Conservation (phyloP, 768 basidiomycete genomes). For the Phaeotremella skinneri region DNA sequence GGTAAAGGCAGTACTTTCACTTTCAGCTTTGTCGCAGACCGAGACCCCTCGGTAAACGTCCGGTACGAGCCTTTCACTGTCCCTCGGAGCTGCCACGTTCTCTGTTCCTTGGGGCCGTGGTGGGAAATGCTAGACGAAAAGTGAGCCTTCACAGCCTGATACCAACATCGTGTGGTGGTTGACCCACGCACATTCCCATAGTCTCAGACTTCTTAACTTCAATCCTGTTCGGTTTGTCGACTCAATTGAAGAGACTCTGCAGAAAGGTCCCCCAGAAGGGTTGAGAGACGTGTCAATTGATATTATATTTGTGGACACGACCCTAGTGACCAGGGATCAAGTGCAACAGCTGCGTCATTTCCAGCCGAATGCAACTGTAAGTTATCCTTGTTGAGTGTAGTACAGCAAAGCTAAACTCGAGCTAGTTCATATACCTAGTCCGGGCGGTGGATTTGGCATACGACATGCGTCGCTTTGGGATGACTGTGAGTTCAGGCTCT, state of each 20-base stretch:
- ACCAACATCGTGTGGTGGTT: background rate
- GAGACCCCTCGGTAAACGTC: background rate
- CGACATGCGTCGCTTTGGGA: constrained; percentile 23
- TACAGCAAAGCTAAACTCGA: constrained; percentile 15
- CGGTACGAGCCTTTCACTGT: constrained; percentile 2
- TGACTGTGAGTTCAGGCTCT: constrained; percentile 21
- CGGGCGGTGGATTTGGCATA: constrained; percentile 27
- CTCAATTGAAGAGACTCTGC: constrained; percentile 10
- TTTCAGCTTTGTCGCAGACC: constrained; percentile 33
- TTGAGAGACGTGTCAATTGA: constrained; percentile 22
- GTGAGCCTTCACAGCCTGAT: constrained; percentile 10
- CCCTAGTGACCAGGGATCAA: constrained; percentile 8
- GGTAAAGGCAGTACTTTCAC: constrained; percentile 42
- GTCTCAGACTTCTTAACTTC: constrained; percentile 21
- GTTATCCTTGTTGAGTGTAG: background rate
- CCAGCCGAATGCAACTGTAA: constrained; percentile 30
- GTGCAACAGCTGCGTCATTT: constrained; percentile 20
- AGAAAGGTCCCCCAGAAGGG: constrained; percentile 15
- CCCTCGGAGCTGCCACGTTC: constrained; percentile 24
- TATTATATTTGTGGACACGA: constrained; percentile 29
- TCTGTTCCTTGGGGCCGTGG: constrained; percentile 26
- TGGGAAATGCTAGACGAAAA: constrained; percentile 34
- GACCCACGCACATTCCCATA: constrained; percentile 1
- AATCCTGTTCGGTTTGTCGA: constrained; percentile 31
- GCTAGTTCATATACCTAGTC: constrained; percentile 39